Conservation (phyloP, 495 filamentous ascomycete species). For the Podospora comata region DNA sequence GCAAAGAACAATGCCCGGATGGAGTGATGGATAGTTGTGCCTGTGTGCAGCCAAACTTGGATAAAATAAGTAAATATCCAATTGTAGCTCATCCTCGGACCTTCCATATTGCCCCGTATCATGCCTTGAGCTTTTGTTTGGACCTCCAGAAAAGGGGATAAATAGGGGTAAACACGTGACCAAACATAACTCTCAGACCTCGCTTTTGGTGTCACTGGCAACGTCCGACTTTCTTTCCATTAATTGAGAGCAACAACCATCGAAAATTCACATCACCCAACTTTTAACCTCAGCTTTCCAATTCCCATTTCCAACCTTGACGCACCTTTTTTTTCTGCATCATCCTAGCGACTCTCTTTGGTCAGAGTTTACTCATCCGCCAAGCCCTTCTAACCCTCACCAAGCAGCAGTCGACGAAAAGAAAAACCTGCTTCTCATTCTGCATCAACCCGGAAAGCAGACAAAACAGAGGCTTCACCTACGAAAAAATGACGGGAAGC, state of each 20-base stretch:
- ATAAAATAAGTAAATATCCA: not conserved
- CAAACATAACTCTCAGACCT: not conserved
- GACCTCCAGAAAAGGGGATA: conserved; percentile 3
- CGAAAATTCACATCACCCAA: not conserved
- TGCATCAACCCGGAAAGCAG: not conserved
- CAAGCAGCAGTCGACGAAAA: not conserved
- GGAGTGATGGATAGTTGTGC: conserved; percentile 16
- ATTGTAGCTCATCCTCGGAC: not conserved
- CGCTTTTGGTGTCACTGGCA: not conserved
- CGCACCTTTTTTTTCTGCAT: no score
- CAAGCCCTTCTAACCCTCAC: not conserved
- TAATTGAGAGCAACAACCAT: not conserved
- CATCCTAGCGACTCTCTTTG: not conserved
- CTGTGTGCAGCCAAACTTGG: not conserved
- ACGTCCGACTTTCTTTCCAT: not conserved
- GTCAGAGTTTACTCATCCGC: not conserved
- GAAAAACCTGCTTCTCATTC: conserved; percentile 1
- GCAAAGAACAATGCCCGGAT: conserved; percentile 51
- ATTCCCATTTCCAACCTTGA: not conserved
- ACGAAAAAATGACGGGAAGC: conserved; percentile 20
- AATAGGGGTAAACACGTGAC: conserved; percentile 19
- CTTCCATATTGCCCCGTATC: not conserved
- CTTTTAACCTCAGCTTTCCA: not conserved
- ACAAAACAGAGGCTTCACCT: not conserved
- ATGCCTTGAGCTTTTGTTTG: not conserved